These are phyloP conservation scores for Populus davidiana DNA, from an alignment of 345 rosid species.

Conservation along the genomic window DNA sequence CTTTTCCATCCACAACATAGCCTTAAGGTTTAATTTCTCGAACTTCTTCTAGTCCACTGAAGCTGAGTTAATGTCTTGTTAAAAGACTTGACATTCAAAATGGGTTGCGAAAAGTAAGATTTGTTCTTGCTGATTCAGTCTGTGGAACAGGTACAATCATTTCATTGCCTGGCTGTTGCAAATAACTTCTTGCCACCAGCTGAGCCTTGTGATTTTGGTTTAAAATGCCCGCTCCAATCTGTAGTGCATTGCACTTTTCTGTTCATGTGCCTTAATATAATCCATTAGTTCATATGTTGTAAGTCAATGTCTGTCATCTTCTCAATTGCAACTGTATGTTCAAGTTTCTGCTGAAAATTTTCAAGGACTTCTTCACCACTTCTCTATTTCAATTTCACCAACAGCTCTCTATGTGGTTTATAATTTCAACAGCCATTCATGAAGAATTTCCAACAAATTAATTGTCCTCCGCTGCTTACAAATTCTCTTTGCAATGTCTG, in stretches of 20 bases:
- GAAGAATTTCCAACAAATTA: not conserved
- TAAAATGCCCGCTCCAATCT: not conserved
- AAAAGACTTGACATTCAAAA: not conserved
- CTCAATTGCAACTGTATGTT: not conserved
- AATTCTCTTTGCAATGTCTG: not conserved
- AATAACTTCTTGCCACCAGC: not conserved
- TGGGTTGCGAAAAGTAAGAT: not conserved
- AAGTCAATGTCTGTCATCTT: not conserved
- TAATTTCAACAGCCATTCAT: not conserved
- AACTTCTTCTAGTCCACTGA: no score
- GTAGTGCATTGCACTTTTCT: not conserved
- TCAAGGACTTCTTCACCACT: not conserved
- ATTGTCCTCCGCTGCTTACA: not conserved
- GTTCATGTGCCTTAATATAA: not conserved
- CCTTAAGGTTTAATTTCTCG: no score
- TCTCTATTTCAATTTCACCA: not conserved
- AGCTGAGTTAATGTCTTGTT: no score
- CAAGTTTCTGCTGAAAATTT: not conserved
- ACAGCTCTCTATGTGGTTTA: not conserved
- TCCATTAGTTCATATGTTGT: not conserved
- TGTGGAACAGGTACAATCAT: not conserved
- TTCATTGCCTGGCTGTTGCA: not conserved
- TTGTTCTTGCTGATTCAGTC: not conserved
- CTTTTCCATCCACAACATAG: no score
- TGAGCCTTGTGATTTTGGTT: not conserved